A percentile compares a stretch with the other conserved stretches of the same genome.
Evolutionary conservation across 1,139 yeast species (phyloP).

Genomic region (Geotrichum cucujoidarum): DNA sequence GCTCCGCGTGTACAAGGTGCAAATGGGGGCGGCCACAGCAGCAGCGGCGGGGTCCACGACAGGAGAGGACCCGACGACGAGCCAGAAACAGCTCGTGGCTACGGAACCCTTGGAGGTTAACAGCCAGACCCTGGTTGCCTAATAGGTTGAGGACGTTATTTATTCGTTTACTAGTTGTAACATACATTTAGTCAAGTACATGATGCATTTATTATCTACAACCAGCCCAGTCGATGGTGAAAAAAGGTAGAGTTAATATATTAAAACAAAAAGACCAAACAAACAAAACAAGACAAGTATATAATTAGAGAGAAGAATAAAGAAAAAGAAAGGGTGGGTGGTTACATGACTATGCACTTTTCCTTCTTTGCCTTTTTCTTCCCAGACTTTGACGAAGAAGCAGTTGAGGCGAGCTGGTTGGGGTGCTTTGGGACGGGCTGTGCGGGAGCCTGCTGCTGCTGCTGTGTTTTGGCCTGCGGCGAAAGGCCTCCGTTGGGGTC

Average conservation of each 20-base stretch:
- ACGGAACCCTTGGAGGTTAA: too few species aligned
- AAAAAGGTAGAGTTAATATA: too few species aligned
- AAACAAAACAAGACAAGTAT: neutral
- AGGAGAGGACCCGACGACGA: neutral
- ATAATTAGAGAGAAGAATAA: neutral
- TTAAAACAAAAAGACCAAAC: neutral
- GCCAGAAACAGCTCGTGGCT: too few species aligned
- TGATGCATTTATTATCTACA: too few species aligned
- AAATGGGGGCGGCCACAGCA: neutral
- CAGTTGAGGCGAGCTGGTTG: neutral
- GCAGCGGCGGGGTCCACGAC: neutral
- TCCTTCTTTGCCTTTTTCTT: constrained; percentile 16
- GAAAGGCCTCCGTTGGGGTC: neutral
- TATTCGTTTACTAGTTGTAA: too few species aligned
- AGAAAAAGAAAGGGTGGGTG: neutral
- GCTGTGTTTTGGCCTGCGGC: neutral
- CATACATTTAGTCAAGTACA: too few species aligned
- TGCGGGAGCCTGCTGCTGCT: neutral
- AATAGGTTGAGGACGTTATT: too few species aligned
- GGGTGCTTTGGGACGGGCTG: neutral
- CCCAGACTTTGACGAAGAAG: constrained; percentile 1
- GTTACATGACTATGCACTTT: constrained; percentile 17
- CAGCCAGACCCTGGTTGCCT: too few species aligned
- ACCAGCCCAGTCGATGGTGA: too few species aligned
- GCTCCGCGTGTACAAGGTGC: constrained; percentile 25